These are phyloP conservation scores for Mycena polygramma DNA, from an alignment of 768 basidiomycete genomes.

Conservation along the genomic window DNA sequence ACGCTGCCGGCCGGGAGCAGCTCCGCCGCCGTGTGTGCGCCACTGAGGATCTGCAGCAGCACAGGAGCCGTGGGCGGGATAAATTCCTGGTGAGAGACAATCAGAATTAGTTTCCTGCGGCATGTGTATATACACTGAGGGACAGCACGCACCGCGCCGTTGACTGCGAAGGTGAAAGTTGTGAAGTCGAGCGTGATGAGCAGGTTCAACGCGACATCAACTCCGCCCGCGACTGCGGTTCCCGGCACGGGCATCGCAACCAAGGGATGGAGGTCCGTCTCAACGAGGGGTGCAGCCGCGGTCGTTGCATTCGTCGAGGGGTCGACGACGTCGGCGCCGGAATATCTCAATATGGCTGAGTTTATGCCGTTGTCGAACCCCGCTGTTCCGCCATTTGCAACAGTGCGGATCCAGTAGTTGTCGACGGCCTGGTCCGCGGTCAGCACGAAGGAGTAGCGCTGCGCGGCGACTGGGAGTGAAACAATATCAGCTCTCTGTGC, in stretches of 20 bases:
- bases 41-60: conserved; percentile 5
- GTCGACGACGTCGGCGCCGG: conserved; percentile 47
- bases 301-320: conserved; percentile 38
- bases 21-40: background rate
- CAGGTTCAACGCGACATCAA: too few species aligned
- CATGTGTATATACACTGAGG: too few species aligned
- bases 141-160: too few species aligned
- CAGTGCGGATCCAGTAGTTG: conserved; percentile 57
- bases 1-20: background rate
- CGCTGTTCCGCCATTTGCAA: conserved; percentile 39
- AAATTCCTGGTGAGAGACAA: background rate
- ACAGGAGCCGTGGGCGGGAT: conserved; percentile 6
- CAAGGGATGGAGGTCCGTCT: too few species aligned
- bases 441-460: conserved; percentile 60
- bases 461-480: conserved; percentile 52
- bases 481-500: too few species aligned
- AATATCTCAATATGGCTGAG: conserved; percentile 65
- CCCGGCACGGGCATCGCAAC: too few species aligned
- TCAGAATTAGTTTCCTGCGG: too few species aligned
- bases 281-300: too few species aligned
- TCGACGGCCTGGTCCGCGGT: conserved; percentile 52
- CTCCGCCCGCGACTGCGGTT: too few species aligned
- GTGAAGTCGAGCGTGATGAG: too few species aligned
- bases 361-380: conserved; percentile 56
- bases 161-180: too few species aligned